These are phyloP conservation scores for Thelonectria olida DNA, from an alignment of 2,329 filamentous ascomycete genomes.

Conservation along the genomic window DNA sequence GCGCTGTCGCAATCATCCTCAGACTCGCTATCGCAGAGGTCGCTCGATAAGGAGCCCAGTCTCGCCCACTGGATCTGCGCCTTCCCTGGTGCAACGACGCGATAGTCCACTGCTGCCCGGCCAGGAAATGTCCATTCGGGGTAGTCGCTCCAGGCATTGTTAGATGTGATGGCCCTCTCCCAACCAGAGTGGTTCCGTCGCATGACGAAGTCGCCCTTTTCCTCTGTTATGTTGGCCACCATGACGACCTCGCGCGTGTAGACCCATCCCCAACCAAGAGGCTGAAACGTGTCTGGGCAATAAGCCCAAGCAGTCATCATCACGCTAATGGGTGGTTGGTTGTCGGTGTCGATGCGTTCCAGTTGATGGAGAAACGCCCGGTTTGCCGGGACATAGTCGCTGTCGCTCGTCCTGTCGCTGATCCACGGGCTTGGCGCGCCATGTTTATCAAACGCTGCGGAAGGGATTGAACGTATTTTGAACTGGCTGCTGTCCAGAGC, in stretches of 20 bases:
- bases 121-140: no score
- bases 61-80: not conserved
- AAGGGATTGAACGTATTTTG: not conserved
- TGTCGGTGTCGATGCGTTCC: no score
- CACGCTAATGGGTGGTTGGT: no score
- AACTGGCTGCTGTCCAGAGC: not conserved
- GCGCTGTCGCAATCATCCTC: no score
- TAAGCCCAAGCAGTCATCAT: no score
- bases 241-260: constrained; percentile 2
- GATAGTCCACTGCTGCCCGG: not conserved
- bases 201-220: not conserved
- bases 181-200: not conserved
- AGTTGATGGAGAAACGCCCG: not conserved
- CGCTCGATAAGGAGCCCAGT: not conserved
- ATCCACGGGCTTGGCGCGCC: not conserved
- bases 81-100: not conserved
- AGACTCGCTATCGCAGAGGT: not conserved
- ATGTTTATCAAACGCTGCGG: not conserved
- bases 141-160: not conserved
- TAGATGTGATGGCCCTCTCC: not conserved
- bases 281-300: not conserved
- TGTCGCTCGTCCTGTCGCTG: no score
- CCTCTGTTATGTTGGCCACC: constrained; percentile 1
- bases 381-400: not conserved
- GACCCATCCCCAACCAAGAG: no score